A percentile compares a stretch with the other conserved stretches of the same genome.
Evolutionary conservation across 352 stramenopile species (phyloP).

Genomic region (Elongisporangium anandrum): DNA sequence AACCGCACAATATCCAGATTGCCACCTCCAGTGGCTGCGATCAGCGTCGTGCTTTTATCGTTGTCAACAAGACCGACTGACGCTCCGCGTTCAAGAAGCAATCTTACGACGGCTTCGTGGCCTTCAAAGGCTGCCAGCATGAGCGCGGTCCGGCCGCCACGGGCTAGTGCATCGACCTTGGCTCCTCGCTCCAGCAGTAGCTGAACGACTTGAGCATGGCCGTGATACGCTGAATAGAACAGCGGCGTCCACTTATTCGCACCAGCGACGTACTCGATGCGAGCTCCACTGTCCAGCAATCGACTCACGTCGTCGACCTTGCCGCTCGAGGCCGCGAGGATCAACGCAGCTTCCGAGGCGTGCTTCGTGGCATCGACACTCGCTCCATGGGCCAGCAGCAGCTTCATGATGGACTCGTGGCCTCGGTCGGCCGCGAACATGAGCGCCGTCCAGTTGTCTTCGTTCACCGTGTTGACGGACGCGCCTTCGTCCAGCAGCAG

Average conservation of each 20-base stretch:
- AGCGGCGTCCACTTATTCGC: slow-evolving; percentile 15
- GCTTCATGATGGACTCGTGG: slow-evolving; percentile 9
- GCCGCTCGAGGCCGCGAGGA: slow-evolving; percentile 9
- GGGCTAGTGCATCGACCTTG: slow-evolving; percentile 13
- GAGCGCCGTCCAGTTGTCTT: slow-evolving; percentile 13
- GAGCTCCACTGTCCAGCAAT: slow-evolving; percentile 9
- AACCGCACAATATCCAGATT: slow-evolving; percentile 13
- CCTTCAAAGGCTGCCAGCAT: slow-evolving; percentile 16
- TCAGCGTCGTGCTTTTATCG: slow-evolving; percentile 15
- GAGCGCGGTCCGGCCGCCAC: slow-evolving; percentile 17
- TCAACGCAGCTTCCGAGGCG: slow-evolving; percentile 14
- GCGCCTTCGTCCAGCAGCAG: slow-evolving; percentile 3
- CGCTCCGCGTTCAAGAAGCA: slow-evolving; percentile 12
- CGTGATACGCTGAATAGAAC: slow-evolving; percentile 10
- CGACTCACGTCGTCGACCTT: slow-evolving; percentile 12
- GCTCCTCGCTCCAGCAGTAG: slow-evolving; percentile 12
- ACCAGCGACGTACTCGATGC: slow-evolving; percentile 5
- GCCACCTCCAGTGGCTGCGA: slow-evolving; percentile 10
- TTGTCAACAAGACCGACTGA: background rate
- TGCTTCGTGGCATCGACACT: slow-evolving; percentile 13
- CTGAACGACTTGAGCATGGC: slow-evolving; percentile 9
- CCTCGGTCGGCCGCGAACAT: slow-evolving; percentile 16
- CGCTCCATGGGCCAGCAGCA: slow-evolving; percentile 15
- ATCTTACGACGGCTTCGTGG: slow-evolving; percentile 8
- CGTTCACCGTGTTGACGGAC: slow-evolving; percentile 8